phyloP scores from a whole-genome alignment of 306 rosid species.

The Gastrolobium villosum region DNA sequence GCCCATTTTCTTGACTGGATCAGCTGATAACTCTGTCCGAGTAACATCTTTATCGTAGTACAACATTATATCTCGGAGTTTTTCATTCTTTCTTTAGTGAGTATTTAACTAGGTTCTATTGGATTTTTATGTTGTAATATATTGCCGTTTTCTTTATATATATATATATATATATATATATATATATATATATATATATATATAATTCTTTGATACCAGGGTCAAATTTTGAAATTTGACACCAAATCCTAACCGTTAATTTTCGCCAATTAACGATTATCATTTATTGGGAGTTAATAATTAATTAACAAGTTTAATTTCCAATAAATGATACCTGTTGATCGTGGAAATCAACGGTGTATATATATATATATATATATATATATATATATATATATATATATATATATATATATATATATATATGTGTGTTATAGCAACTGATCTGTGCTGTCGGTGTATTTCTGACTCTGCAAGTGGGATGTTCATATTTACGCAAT shows the following conservation, averaged over 20 bases:
- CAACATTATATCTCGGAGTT: neutral
- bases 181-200: too few species aligned
- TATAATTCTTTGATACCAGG: too few species aligned
- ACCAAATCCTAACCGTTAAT: too few species aligned
- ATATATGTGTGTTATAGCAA: neutral
- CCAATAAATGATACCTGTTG: too few species aligned
- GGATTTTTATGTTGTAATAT: conserved; percentile 38
- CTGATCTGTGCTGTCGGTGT: neutral
- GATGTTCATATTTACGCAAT: conserved; percentile 35
- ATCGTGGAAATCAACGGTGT: too few species aligned
- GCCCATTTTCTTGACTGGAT: conserved; percentile 92
- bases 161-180: too few species aligned
- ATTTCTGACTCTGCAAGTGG: conserved; percentile 8
- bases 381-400: neutral
- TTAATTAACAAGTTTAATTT: too few species aligned
- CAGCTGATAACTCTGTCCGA: conserved; percentile 92
- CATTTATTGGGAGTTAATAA: too few species aligned
- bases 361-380: neutral
- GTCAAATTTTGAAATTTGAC: too few species aligned
- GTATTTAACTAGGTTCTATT: conserved; percentile 34
- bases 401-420: neutral
- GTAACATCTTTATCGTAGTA: conserved; percentile 76
- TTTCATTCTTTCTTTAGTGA: conserved; percentile 39
- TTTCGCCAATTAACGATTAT: too few species aligned
- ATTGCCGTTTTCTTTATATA: neutral